phyloP scores from a whole-genome alignment of 2,329 filamentous ascomycete species.

The Trichoderma afroharzianum region DNA sequence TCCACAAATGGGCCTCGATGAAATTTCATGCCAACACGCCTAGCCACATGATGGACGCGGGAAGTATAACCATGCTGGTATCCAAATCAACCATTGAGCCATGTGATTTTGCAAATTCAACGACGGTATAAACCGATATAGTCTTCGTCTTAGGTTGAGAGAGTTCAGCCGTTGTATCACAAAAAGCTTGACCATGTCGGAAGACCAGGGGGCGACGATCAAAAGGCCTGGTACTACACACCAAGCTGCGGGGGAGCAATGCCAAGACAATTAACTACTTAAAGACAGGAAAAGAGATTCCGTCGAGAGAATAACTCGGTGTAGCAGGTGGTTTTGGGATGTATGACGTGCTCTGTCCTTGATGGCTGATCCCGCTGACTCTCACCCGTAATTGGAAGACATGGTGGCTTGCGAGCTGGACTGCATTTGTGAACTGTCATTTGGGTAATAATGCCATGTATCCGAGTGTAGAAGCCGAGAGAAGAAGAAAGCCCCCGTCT shows the following conservation, averaged over 20 bases:
- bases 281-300: not conserved
- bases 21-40: not conserved
- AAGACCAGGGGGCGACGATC: not conserved
- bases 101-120: not conserved
- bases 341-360: conserved; percentile 9
- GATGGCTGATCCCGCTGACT: not conserved
- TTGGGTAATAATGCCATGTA: not conserved
- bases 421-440: conserved; percentile 7
- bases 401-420: not conserved
- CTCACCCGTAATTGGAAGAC: not conserved
- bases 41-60: not conserved
- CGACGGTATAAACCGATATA: not conserved
- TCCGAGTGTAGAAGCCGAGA: not conserved
- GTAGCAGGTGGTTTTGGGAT: not conserved
- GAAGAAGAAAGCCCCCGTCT: not conserved
- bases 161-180: not conserved
- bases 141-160: not conserved
- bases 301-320: not conserved
- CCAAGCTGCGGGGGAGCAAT: not conserved
- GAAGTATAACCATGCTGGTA: not conserved
- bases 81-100: not conserved
- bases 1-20: not conserved
- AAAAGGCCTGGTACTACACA: conserved; percentile 1
- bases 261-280: not conserved
- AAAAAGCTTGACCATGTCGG: not conserved